A percentile compares a stretch with the other conserved stretches of the same genome.
Evolutionary conservation across 768 basidiomycete species (phyloP).

Genomic region (Tricholoma matsutake): DNA sequence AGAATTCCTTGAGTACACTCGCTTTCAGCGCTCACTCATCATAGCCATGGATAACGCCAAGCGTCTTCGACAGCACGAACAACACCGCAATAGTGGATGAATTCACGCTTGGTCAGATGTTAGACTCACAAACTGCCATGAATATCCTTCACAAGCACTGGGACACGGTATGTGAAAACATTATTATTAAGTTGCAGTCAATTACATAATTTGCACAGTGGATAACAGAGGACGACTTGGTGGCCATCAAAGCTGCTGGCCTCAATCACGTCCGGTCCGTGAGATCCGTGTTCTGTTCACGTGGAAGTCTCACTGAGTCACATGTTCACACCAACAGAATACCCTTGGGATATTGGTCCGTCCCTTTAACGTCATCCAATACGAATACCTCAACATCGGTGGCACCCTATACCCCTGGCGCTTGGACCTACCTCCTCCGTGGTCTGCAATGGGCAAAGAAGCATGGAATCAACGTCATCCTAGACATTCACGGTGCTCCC

Average conservation of each 20-base stretch:
- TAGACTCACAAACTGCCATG: constrained; percentile 41
- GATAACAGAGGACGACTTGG: constrained; percentile 71
- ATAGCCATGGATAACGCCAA: constrained; percentile 79
- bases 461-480: constrained; percentile 61
- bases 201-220: constrained; percentile 28
- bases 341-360: constrained; percentile 76
- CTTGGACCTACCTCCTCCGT: constrained; percentile 65
- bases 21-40: background rate
- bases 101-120: constrained; percentile 55
- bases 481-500: constrained; percentile 77
- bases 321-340: constrained; percentile 39
- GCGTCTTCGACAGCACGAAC: constrained; percentile 61
- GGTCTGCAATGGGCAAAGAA: constrained; percentile 63
- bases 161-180: constrained; percentile 40
- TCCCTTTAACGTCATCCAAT: constrained; percentile 57
- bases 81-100: constrained; percentile 58
- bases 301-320: background rate
- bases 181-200: background rate
- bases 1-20: constrained; percentile 4
- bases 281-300: background rate
- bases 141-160: constrained; percentile 51
- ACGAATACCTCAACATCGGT: constrained; percentile 44
- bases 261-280: constrained; percentile 68
- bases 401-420: constrained; percentile 57
- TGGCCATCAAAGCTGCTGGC: constrained; percentile 60